Evolutionary conservation across 371 early-diverging fungal genomes (phyloP).

Genomic region (Mortierella sp.): DNA sequence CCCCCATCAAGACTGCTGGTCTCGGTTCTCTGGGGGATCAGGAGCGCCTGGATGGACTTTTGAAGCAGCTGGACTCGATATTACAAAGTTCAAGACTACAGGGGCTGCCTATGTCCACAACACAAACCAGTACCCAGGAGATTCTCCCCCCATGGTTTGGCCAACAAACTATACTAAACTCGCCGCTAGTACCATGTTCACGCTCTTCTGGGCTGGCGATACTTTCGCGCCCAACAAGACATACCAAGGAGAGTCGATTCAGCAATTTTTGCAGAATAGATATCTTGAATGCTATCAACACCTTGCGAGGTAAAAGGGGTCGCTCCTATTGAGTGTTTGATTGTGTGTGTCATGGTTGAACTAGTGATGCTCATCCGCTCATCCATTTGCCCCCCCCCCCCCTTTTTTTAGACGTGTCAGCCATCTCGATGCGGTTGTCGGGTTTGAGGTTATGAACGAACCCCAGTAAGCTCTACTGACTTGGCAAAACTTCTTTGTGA

Average conservation of each 20-base stretch:
- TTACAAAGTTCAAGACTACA: slow-evolving; percentile 75
- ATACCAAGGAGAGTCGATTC: slow-evolving; percentile 66
- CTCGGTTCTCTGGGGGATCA: slow-evolving; percentile 76
- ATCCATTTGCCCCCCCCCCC: slow-evolving; percentile 56
- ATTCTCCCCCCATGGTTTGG: slow-evolving; percentile 86
- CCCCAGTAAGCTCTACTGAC: slow-evolving; percentile 69
- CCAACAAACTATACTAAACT: slow-evolving; percentile 87
- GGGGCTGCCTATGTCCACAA: slow-evolving; percentile 85
- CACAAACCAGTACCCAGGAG: slow-evolving; percentile 72
- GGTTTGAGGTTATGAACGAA: slow-evolving; percentile 88
- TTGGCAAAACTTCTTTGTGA: background rate
- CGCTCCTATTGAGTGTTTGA: slow-evolving; percentile 68
- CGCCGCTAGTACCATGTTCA: slow-evolving; percentile 88
- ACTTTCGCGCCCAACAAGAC: slow-evolving; percentile 76
- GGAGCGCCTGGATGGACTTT: slow-evolving; percentile 84
- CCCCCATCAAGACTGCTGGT: slow-evolving; percentile 84
- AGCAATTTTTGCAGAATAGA: slow-evolving; percentile 66
- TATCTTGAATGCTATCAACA: slow-evolving; percentile 69
- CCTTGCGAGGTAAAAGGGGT: slow-evolving; percentile 57
- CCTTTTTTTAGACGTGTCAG: slow-evolving; percentile 66
- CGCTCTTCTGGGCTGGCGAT: slow-evolving; percentile 85
- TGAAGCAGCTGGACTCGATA: slow-evolving; percentile 77
- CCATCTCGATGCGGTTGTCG: slow-evolving; percentile 75
- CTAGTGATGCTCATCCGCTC: slow-evolving; percentile 15
- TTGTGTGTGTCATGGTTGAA: background rate